These are phyloP conservation scores for Ogataea sp. DNA, from an alignment of 805 yeast species.

Conservation along the genomic window DNA sequence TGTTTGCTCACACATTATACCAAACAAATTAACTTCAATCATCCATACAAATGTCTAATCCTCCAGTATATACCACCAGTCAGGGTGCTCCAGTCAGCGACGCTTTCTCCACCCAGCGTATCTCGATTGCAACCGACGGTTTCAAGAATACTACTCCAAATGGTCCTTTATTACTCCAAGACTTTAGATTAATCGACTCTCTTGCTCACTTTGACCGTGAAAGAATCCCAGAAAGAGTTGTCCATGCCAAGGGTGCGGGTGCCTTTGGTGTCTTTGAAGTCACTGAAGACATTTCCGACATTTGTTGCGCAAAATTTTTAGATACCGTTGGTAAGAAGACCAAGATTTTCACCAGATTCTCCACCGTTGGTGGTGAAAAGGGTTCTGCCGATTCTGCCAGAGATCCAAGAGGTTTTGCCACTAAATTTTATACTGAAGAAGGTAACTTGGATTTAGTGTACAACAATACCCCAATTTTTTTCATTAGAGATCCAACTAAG, in stretches of 20 bases:
- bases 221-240: slow-evolving; percentile 87
- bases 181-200: slow-evolving; percentile 71
- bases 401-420: slow-evolving; percentile 83
- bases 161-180: slow-evolving; percentile 79
- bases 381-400: slow-evolving; percentile 80
- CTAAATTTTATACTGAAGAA: slow-evolving; percentile 75
- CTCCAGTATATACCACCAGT: slow-evolving; percentile 62
- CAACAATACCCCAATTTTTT: slow-evolving; percentile 82
- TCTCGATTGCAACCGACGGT: slow-evolving; percentile 42
- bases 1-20: slow-evolving; percentile 1
- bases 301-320: slow-evolving; percentile 64
- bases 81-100: slow-evolving; percentile 73
- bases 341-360: slow-evolving; percentile 63
- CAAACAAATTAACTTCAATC: background rate
- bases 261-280: slow-evolving; percentile 84
- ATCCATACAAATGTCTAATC: slow-evolving; percentile 19
- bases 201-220: slow-evolving; percentile 86
- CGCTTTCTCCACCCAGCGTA: slow-evolving; percentile 68
- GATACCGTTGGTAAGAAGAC: slow-evolving; percentile 75
- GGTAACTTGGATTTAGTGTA: slow-evolving; percentile 81
- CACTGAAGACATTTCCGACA: slow-evolving; percentile 74
- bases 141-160: slow-evolving; percentile 22
- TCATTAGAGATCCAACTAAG: slow-evolving; percentile 77
- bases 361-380: slow-evolving; percentile 81
- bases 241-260: slow-evolving; percentile 91